phyloP scores from a whole-genome alignment of 2,329 filamentous ascomycete species.

The Apiospora aurea region DNA sequence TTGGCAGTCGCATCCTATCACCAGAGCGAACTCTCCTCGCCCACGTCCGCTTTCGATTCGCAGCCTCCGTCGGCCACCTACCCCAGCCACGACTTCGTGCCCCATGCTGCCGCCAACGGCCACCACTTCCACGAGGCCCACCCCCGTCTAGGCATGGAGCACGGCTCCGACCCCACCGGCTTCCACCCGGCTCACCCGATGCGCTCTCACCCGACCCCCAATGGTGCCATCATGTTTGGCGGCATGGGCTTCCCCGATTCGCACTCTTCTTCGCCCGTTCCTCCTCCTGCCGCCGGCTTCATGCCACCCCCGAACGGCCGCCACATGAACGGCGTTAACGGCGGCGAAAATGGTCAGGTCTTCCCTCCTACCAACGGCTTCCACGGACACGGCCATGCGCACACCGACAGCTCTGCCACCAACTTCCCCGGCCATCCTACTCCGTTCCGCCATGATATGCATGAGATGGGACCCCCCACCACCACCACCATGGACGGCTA shows the following conservation, averaged over 20 bases:
- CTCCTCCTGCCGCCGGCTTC: slow-evolving; percentile 52
- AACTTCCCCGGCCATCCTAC: slow-evolving; percentile 36
- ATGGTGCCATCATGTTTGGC: slow-evolving; percentile 62
- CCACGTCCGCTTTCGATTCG: slow-evolving; percentile 24
- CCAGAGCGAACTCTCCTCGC: not conserved
- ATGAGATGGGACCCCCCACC: slow-evolving; percentile 36
- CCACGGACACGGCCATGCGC: slow-evolving; percentile 38
- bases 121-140: slow-evolving; percentile 23
- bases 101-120: slow-evolving; percentile 33
- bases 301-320: slow-evolving; percentile 49
- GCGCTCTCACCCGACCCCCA: slow-evolving; percentile 52
- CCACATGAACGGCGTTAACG: slow-evolving; percentile 32
- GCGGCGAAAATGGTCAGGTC: slow-evolving; percentile 37
- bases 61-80: slow-evolving; percentile 36
- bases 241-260: slow-evolving; percentile 55
- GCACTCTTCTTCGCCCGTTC: slow-evolving; percentile 64
- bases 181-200: slow-evolving; percentile 36
- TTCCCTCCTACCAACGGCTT: slow-evolving; percentile 26
- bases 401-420: slow-evolving; percentile 37
- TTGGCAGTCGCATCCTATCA: not conserved
- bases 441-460: slow-evolving; percentile 38
- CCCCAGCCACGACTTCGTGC: slow-evolving; percentile 31
- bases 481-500: slow-evolving; percentile 37
- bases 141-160: not conserved
- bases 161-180: not conserved